These are phyloP conservation scores for Beta vulgaris DNA, from an alignment of 148 eudicot species.

Conservation along the genomic window DNA sequence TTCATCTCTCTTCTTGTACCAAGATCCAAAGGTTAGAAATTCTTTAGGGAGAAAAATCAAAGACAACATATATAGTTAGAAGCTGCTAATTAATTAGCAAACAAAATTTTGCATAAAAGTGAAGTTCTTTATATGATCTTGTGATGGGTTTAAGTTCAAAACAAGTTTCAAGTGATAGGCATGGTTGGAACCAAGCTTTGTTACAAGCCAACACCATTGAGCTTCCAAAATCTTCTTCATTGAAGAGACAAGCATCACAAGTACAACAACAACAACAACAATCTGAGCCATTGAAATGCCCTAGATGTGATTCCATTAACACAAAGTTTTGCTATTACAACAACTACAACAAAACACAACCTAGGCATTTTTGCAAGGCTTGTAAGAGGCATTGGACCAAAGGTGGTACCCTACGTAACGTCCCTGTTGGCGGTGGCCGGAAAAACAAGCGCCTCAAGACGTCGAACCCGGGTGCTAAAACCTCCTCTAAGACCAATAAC, in stretches of 20 bases:
- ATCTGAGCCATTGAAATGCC: constrained; percentile 60
- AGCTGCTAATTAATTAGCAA: neutral
- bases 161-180: constrained; percentile 55
- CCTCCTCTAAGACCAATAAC: constrained; percentile 25
- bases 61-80: neutral
- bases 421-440: constrained; percentile 90
- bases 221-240: constrained; percentile 33
- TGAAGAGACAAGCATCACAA: constrained; percentile 21
- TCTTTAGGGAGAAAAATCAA: neutral
- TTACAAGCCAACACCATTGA: constrained; percentile 29
- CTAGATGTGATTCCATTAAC: constrained; percentile 75
- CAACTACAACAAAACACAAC: constrained; percentile 89
- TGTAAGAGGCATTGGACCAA: constrained; percentile 98
- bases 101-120: neutral
- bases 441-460: constrained; percentile 71
- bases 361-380: constrained; percentile 80
- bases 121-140: neutral
- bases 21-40: constrained; percentile 30
- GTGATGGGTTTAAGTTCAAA: constrained; percentile 66
- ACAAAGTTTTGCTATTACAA: constrained; percentile 95
- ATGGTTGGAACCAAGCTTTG: constrained; percentile 40
- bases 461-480: constrained; percentile 21
- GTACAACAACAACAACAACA: constrained; percentile 29
- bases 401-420: constrained; percentile 89
- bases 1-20: constrained; percentile 30